phyloP scores from a whole-genome alignment of 2,329 filamentous ascomycete species.

The Trichoderma guizhouense region DNA sequence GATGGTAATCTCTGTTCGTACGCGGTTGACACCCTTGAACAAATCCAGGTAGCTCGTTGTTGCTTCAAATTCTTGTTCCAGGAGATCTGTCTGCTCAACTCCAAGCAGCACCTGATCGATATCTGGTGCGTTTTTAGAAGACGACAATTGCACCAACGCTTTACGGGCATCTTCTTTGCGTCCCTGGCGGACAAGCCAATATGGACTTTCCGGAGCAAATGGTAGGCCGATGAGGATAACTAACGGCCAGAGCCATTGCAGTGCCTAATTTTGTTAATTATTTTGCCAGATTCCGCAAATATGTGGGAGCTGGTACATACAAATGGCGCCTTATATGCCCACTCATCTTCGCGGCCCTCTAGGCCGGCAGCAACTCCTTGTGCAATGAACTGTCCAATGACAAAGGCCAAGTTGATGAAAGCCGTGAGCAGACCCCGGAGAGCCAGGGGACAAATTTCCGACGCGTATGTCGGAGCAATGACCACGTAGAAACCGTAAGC shows the following conservation, averaged over 20 bases:
- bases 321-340: constrained; percentile 40
- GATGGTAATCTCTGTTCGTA: constrained; percentile 54
- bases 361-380: constrained; percentile 46
- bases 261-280: constrained; percentile 27
- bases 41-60: constrained; percentile 51
- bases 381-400: constrained; percentile 57
- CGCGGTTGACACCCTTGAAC: constrained; percentile 45
- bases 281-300: background rate
- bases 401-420: constrained; percentile 61
- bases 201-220: constrained; percentile 49
- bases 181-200: constrained; percentile 47
- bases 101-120: constrained; percentile 46
- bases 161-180: constrained; percentile 39
- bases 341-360: constrained; percentile 39
- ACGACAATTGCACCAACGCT: constrained; percentile 44
- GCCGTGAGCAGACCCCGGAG: constrained; percentile 57
- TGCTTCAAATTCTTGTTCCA: constrained; percentile 50
- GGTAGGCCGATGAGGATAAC: constrained; percentile 44
- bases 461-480: constrained; percentile 57
- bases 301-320: constrained; percentile 17
- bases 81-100: constrained; percentile 56
- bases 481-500: constrained; percentile 61
- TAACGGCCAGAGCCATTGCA: constrained; percentile 50
- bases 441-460: constrained; percentile 57
- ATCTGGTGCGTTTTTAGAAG: constrained; percentile 23